phyloP scores from a whole-genome alignment of 2,329 filamentous ascomycete species.

The Aspergillus viridinutans region DNA sequence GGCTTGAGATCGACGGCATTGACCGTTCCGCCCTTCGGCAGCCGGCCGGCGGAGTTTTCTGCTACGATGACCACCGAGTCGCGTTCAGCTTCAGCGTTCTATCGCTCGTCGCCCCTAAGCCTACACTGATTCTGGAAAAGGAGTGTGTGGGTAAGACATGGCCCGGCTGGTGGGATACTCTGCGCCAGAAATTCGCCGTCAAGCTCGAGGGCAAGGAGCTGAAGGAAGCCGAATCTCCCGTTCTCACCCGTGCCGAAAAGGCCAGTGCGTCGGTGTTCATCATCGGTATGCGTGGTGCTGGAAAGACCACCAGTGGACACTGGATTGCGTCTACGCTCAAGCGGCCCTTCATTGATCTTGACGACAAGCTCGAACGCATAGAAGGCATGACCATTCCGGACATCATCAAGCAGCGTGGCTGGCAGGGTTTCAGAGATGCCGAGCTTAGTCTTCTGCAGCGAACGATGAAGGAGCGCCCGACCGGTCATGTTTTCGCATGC shows the following conservation, averaged over 20 bases:
- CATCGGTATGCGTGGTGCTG: constrained; percentile 94
- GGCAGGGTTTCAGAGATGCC: constrained; percentile 80
- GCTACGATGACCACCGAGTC: constrained; percentile 96
- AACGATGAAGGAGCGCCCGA: constrained; percentile 68
- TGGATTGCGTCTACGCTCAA: constrained; percentile 76
- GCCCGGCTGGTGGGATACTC: constrained; percentile 96
- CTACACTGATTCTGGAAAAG: constrained; percentile 77
- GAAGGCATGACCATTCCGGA: constrained; percentile 76
- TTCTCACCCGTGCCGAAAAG: constrained; percentile 37
- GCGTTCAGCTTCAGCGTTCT: constrained; percentile 98
- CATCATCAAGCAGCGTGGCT: constrained; percentile 73
- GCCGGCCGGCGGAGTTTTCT: constrained; percentile 69
- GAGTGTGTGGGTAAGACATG: constrained; percentile 97
- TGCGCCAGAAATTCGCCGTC: constrained; percentile 73
- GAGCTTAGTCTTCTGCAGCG: constrained; percentile 72
- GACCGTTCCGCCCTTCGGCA: constrained; percentile 49
- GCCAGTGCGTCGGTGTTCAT: constrained; percentile 72
- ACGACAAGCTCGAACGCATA: constrained; percentile 75
- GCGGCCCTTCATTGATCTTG: constrained; percentile 78
- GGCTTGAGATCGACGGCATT: constrained; percentile 66
- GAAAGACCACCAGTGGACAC: constrained; percentile 87
- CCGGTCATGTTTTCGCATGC: constrained; percentile 81
- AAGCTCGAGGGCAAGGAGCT: constrained; percentile 70
- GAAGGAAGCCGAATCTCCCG: constrained; percentile 33
- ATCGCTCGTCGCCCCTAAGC: constrained; percentile 63